These are phyloP conservation scores for Xylariales sp. DNA, from an alignment of 2,329 filamentous ascomycete species.

Conservation along the genomic window DNA sequence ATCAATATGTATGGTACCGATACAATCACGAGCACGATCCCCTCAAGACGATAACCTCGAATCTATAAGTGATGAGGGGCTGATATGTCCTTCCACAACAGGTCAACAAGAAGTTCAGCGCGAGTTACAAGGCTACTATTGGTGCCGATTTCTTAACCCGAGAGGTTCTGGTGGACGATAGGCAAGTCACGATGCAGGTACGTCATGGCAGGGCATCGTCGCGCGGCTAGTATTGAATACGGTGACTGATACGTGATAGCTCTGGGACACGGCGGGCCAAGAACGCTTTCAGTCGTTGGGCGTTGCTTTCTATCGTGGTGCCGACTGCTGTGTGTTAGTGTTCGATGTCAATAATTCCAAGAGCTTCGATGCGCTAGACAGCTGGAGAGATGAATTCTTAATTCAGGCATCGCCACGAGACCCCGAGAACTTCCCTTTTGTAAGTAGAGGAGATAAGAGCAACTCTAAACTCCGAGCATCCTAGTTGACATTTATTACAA, in stretches of 20 bases:
- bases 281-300: slow-evolving; percentile 97
- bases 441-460: slow-evolving; percentile 59
- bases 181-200: slow-evolving; percentile 98
- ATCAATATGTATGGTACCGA: slow-evolving; percentile 92
- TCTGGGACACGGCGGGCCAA: slow-evolving; percentile 98
- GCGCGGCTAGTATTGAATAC: slow-evolving; percentile 31
- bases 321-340: slow-evolving; percentile 97
- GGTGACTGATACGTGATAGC: slow-evolving; percentile 61
- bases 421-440: slow-evolving; percentile 97
- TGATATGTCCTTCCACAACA: slow-evolving; percentile 52
- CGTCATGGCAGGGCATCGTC: slow-evolving; percentile 30
- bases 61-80: background rate
- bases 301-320: slow-evolving; percentile 96
- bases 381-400: slow-evolving; percentile 97
- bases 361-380: slow-evolving; percentile 98
- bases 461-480: background rate
- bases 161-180: slow-evolving; percentile 96
- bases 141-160: slow-evolving; percentile 98
- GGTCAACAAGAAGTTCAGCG: slow-evolving; percentile 99
- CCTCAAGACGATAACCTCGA: slow-evolving; percentile 2
- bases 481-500: slow-evolving; percentile 50
- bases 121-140: slow-evolving; percentile 99
- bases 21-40: slow-evolving; percentile 9
- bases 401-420: slow-evolving; percentile 97
- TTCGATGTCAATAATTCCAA: slow-evolving; percentile 99